Percentiles rank a stretch among this genome's conserved stretches.
phyloP scores from a whole-genome alignment of 2,329 filamentous ascomycete species.

The Trichoderma sp. region DNA sequence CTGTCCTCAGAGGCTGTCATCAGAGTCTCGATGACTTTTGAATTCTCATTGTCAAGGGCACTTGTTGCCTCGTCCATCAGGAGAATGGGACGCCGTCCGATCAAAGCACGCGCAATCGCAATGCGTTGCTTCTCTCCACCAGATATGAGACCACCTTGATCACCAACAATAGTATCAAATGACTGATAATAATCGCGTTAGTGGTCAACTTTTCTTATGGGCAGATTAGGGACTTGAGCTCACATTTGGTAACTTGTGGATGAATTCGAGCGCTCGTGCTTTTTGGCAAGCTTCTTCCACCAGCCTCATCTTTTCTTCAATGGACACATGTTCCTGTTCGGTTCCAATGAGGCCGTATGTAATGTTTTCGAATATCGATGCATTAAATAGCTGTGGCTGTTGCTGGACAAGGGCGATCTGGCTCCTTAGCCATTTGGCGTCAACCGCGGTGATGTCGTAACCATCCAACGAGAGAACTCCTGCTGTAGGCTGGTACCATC shows the following conservation, averaged over 20 bases:
- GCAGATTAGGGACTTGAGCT: not conserved
- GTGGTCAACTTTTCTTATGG: not conserved
- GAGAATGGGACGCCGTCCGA: not conserved
- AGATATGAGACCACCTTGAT: conserved; percentile 65
- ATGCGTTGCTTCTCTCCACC: conserved; percentile 54
- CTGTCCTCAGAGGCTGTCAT: not conserved
- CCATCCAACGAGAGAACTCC: conserved; percentile 32
- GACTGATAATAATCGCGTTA: conserved; percentile 32
- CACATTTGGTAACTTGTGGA: conserved; percentile 44
- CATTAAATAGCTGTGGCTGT: conserved; percentile 53
- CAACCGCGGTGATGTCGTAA: not conserved
- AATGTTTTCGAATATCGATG: conserved; percentile 53
- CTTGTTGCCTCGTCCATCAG: not conserved
- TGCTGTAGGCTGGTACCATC: conserved; percentile 51
- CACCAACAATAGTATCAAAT: conserved; percentile 62
- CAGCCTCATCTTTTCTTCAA: conserved; percentile 43
- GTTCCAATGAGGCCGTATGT: conserved; percentile 44
- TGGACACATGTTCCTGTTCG: conserved; percentile 35
- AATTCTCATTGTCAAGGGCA: not conserved
- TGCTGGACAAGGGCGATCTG: conserved; percentile 28
- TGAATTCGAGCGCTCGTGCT: conserved; percentile 54
- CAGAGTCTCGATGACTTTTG: not conserved
- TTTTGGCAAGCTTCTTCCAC: conserved; percentile 48
- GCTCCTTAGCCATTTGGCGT: not conserved
- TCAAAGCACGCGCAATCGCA: not conserved